phyloP scores from a whole-genome alignment of 331 rosid genomes.

The Dryas integrifolia region DNA sequence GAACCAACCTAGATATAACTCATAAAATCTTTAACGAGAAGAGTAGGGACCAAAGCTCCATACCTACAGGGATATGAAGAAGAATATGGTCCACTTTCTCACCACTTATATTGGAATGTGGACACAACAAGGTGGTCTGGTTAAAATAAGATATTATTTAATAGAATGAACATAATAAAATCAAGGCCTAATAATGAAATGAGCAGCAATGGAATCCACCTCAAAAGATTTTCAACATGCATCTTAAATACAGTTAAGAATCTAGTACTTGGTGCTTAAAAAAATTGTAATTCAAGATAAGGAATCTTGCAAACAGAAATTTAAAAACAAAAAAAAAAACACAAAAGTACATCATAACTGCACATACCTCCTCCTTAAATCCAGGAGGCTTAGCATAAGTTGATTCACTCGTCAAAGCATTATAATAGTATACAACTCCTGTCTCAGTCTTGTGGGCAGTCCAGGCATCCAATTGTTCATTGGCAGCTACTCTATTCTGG shows the following conservation, averaged over 20 bases:
- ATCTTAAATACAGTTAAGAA: conserved; percentile 4
- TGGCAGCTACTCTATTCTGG: conserved; percentile 33
- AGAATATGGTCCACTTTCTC: conserved; percentile 24
- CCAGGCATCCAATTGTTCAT: conserved; percentile 76
- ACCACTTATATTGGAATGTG: conserved; percentile 25
- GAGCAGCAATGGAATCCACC: background rate
- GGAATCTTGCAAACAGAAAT: conserved; percentile 4
- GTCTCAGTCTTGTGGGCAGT: conserved; percentile 84
- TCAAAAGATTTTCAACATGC: conserved; percentile 1
- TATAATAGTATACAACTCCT: conserved; percentile 84
- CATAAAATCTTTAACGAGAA: conserved; percentile 11
- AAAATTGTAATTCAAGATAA: background rate
- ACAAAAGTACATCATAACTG: background rate
- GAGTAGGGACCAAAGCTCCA: conserved; percentile 27
- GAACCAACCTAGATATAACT: background rate
- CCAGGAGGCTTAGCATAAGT: conserved; percentile 82
- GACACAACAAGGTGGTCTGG: conserved; percentile 21
- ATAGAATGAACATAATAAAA: conserved; percentile 8
- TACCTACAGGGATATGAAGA: conserved; percentile 25
- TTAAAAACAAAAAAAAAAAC: background rate
- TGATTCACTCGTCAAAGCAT: conserved; percentile 80
- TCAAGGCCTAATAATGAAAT: conserved; percentile 5
- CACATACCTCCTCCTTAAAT: conserved; percentile 79
- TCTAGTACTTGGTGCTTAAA: background rate
- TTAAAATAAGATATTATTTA: conserved; percentile 7